A percentile compares a stretch with the other conserved stretches of the same genome.
These are phyloP conservation scores for Candida nonsorbophila DNA, from an alignment of 805 yeast species.

Conservation along the genomic window DNA sequence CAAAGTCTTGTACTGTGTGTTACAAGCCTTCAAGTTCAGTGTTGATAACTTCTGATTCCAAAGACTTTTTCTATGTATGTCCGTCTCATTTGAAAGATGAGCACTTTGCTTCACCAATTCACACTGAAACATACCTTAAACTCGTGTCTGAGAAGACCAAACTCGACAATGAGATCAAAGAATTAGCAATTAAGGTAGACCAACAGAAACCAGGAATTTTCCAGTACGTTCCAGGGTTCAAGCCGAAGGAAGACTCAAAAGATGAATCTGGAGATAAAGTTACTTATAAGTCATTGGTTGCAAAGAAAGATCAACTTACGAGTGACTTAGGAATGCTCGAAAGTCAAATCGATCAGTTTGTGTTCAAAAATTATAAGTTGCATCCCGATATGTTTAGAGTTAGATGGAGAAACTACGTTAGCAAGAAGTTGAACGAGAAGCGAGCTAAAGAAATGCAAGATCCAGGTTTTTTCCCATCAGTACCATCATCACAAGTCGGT, in stretches of 20 bases:
- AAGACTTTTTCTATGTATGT: conserved; percentile 53
- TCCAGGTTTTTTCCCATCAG: conserved; percentile 38
- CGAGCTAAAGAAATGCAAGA: conserved; percentile 23
- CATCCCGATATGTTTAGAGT: conserved; percentile 36
- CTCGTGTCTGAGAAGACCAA: conserved; percentile 16
- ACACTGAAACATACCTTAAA: conserved; percentile 28
- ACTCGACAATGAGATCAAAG: conserved; percentile 13
- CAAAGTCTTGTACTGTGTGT: conserved; percentile 47
- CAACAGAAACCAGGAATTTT: conserved; percentile 29
- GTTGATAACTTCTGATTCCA: conserved; percentile 38
- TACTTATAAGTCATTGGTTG: conserved; percentile 11
- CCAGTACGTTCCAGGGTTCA: conserved; percentile 19
- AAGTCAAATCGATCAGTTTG: conserved; percentile 18
- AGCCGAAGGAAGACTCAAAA: conserved; percentile 11
- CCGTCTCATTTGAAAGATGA: conserved; percentile 41
- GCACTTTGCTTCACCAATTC: conserved; percentile 38
- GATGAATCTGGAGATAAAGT: conserved; percentile 17
- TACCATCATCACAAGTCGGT: too few relatives aligned
- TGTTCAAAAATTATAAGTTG: conserved; percentile 34
- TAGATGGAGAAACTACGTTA: conserved; percentile 31
- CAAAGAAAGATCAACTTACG: conserved; percentile 13
- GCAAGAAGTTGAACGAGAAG: conserved; percentile 24
- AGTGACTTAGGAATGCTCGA: conserved; percentile 13
- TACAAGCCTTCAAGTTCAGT: conserved; percentile 45
- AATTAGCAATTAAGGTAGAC: conserved; percentile 18